Evolutionary conservation across 768 basidiomycete genomes (phyloP), one percentile per base, ranked within the genome.

Genomic region (Hemileccinum rubropunctum): DNA sequence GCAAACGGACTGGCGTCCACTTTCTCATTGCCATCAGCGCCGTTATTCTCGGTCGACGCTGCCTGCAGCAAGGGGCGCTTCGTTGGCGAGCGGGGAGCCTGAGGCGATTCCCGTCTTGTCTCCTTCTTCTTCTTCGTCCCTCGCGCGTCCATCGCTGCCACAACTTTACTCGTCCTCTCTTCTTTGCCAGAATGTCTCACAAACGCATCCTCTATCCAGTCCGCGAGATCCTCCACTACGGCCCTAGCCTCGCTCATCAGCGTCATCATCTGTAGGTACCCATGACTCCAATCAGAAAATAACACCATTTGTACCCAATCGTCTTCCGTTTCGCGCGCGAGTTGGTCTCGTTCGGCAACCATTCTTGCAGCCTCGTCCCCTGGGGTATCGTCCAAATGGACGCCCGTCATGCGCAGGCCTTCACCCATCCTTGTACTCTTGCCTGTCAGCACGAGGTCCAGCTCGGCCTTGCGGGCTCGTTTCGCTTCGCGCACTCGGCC

Each of bases 211-310:
- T 84, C 80, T 48, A 98, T 97, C 94, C 95, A 98, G 50, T 90
- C 90, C 10, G 86, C 95, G 52, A 94, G 75, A 54, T 91, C 88
- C 53, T 82, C 77, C 56, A 95, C 84, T 18, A 86, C 88, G 49
- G 78, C 80, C 62, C 77, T 81, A 14, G 89, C 91, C 59, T 95
- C 93, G 36, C 70, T 73, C 82, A 99, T 89, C 58, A 98, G 68
- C 20, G 81, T 73, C 34, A 87, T 79, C 95, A 99, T 99, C 73
- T 97, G 95, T 59, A 95, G 77, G 72, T 93, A 98, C 33, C 93
- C 95, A 68, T 97, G 94, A 60, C 91, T 92, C 97, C 95, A 98
- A 42, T 95, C 95, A 27, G 90, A 88, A 68, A 95, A 91, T 49
- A 98, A 79, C 56, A 90, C 84, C 76, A 93, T 85, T 66, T 89